Evolutionary conservation across 495 filamentous ascomycete genomes (phyloP), one percentile per base, ranked within the genome.

Genomic region (Podospora sp.): DNA sequence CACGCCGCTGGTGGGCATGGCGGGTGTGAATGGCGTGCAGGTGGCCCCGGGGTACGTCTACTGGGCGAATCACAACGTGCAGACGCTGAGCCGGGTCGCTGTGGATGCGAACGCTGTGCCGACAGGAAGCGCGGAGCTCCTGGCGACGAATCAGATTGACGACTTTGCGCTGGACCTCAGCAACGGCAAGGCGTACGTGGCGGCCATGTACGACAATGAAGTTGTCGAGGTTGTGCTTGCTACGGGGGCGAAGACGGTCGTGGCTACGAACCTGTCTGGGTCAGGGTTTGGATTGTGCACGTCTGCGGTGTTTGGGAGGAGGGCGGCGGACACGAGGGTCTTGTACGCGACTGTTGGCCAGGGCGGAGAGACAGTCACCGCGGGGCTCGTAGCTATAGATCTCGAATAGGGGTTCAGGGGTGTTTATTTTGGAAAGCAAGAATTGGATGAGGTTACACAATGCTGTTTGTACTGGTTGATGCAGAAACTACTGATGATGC

Each of bases 11-110:
- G 56, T 65, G 6, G 29, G 40, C 16, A 49, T 68, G 29, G 36
- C 79, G 2, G 81, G 80, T 12, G 69, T 85, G 58, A 83, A 84
- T 60, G 79, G 79, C 0, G 36, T 84, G 27, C 66, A 75, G 12
- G 36, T 74, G 0, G 65, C 69, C 0, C 65, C 72, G 21, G 68
- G 70, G 8, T 77, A 77, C 27, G 61, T 83, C 25, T 83, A 82
- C 71, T 81, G 77, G 55, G 78, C 77, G 24, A 78, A 79, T 49
- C 62, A 66, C 49, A 5, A n/a, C 1, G 25, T 26, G 9, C 11
- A 16, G 29, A 22, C 27, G 53, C 59, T 71, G 9, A 63, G 59
- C 59, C 68, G 71, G 18, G 52, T 69, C 12, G 66, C 63, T 4
- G 52, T 71, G 0, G 67, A 68, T n/a, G 1, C 56, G 2, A 29